Percentiles rank a stretch among this genome's conserved stretches.
These are phyloP conservation scores for Salix exigua DNA, from an alignment of 345 rosid species.

Conservation along the genomic window DNA sequence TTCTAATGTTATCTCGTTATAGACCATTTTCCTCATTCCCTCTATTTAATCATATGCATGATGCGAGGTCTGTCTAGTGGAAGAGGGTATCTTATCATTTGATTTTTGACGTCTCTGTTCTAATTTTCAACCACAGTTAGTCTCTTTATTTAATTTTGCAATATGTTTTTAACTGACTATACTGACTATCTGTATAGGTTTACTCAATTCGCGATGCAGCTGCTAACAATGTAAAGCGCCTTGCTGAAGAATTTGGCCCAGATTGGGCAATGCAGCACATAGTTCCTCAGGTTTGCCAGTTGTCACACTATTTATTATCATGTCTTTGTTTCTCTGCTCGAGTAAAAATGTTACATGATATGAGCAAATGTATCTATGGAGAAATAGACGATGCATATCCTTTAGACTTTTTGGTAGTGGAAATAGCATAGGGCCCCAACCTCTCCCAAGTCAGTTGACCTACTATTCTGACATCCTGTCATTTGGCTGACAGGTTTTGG, in stretches of 20 bases:
- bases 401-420: too few relatives aligned
- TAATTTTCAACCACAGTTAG: neutral
- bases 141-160: neutral
- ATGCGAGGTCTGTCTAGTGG: neutral
- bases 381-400: too few relatives aligned
- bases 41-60: neutral
- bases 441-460: too few relatives aligned
- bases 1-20: neutral
- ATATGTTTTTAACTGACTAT: neutral
- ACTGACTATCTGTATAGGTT: slow-evolving; percentile 41
- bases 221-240: slow-evolving; percentile 88
- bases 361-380: too few relatives aligned
- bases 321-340: neutral
- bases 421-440: neutral
- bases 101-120: neutral
- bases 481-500: slow-evolving; percentile 55
- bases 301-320: neutral
- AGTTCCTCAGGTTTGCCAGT: slow-evolving; percentile 70
- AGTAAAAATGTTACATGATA: too few relatives aligned
- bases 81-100: too few relatives aligned
- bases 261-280: slow-evolving; percentile 99
- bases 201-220: slow-evolving; percentile 94
- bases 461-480: neutral
- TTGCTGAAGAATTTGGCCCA: slow-evolving; percentile 96
- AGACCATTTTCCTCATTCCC: neutral